Conservation (phyloP, 805 yeast species). For the Sugiyamaella valdiviana region DNA sequence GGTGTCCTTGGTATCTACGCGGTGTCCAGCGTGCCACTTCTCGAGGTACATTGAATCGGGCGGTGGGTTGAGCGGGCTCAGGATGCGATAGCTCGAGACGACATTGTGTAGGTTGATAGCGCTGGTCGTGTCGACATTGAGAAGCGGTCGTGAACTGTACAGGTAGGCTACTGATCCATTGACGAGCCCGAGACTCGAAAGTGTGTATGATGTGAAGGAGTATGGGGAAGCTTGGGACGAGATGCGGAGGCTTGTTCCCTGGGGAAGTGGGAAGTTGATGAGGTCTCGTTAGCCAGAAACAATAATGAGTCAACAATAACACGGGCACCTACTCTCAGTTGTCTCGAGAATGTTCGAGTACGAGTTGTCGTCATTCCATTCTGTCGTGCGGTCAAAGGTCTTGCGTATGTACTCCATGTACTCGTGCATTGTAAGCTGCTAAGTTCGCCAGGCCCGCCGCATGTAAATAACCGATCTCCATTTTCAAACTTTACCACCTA, state of each 20-base stretch:
- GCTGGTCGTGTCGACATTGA: conserved; percentile 45
- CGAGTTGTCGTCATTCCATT: conserved; percentile 75
- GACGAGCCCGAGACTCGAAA: conserved; percentile 57
- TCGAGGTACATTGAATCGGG: conserved; percentile 24
- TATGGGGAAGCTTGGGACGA: conserved; percentile 63
- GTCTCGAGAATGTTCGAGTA: conserved; percentile 73
- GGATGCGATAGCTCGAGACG: conserved; percentile 57
- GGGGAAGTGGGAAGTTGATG: conserved; percentile 68
- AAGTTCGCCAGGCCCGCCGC: not conserved
- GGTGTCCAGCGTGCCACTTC: conserved; percentile 26
- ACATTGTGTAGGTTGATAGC: conserved; percentile 58
- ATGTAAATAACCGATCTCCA: not conserved
- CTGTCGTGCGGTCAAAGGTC: conserved; percentile 61
- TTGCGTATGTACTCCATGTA: conserved; percentile 83
- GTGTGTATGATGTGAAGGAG: conserved; percentile 66
- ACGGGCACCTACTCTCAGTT: conserved; percentile 40
- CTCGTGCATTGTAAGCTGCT: conserved; percentile 50
- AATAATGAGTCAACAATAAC: not conserved
- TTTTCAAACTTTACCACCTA: not conserved
- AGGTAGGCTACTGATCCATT: conserved; percentile 81
- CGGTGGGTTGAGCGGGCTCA: conserved; percentile 40
- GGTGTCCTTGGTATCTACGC: conserved; percentile 31
- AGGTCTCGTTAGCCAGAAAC: conserved; percentile 32
- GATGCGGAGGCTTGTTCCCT: conserved; percentile 56
- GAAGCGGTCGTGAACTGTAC: conserved; percentile 58